Percentiles rank a stretch among this genome's conserved stretches.
Conservation (phyloP, 345 rosid genomes). For the Lepidium africanum region DNA sequence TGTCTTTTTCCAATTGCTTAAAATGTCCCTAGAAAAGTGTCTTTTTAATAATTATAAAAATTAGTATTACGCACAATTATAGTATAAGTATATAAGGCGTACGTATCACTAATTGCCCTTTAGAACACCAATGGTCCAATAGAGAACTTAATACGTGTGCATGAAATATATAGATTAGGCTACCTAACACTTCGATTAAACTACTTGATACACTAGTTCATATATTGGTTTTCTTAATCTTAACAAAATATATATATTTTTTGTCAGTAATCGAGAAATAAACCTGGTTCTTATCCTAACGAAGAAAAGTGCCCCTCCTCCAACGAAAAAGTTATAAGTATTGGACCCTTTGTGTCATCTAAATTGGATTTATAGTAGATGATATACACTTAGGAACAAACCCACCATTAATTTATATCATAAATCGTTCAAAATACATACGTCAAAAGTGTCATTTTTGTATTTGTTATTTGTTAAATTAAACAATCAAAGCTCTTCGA, state of each 20-base stretch:
- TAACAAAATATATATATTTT: background rate
- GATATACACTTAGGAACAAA: slow-evolving; percentile 18
- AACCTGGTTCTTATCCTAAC: slow-evolving; percentile 25
- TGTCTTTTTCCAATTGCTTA: background rate
- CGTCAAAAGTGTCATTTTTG: background rate
- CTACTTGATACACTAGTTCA: slow-evolving; percentile 6
- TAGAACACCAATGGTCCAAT: slow-evolving; percentile 8
- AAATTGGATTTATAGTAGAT: slow-evolving; percentile 14
- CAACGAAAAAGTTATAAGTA: background rate
- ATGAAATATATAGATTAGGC: slow-evolving; percentile 17
- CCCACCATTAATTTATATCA: background rate
- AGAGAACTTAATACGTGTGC: background rate
- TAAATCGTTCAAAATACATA: background rate
- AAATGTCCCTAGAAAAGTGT: slow-evolving; percentile 9
- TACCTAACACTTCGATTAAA: slow-evolving; percentile 24
- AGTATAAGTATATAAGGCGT: background rate
- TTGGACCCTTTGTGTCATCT: slow-evolving; percentile 23
- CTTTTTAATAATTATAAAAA: background rate
- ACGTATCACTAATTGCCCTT: slow-evolving; percentile 17
- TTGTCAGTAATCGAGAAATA: slow-evolving; percentile 7
- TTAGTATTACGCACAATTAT: background rate
- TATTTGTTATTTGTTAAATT: background rate
- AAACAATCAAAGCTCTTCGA: background rate
- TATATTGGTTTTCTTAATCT: background rate
- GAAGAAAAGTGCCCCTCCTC: background rate